Percentiles rank a stretch among this genome's conserved stretches.
Evolutionary conservation across 2,329 filamentous ascomycete genomes (phyloP).

Genomic region (Pyrenochaeta sp.): DNA sequence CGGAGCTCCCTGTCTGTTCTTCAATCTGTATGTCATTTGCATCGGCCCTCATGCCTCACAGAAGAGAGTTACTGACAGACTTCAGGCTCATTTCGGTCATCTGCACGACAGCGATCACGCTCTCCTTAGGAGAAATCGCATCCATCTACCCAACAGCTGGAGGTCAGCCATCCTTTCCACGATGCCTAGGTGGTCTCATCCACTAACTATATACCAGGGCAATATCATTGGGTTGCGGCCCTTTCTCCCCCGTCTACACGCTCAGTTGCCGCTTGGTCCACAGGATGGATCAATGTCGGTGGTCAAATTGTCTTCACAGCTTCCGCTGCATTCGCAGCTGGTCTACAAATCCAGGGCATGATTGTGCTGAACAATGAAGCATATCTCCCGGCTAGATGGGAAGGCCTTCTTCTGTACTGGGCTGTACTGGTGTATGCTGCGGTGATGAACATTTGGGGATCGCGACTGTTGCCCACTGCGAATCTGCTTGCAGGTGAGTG

Average conservation of each 20-base stretch:
- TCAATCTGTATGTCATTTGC: constrained; percentile 49
- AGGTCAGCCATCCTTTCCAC: constrained; percentile 58
- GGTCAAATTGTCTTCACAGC: constrained; percentile 58
- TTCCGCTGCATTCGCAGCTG: constrained; percentile 58
- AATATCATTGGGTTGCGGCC: constrained; percentile 58
- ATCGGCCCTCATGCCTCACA: neutral
- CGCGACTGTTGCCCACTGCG: constrained; percentile 47
- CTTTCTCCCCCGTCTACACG: constrained; percentile 47
- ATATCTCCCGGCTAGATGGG: constrained; percentile 55
- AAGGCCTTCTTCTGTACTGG: constrained; percentile 60
- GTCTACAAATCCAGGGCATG: constrained; percentile 55
- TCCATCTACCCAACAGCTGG: constrained; percentile 77
- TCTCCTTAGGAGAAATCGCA: constrained; percentile 74
- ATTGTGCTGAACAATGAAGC: constrained; percentile 54
- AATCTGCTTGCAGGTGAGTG: constrained; percentile 41
- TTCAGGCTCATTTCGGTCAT: constrained; percentile 54
- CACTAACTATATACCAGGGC: constrained; percentile 37
- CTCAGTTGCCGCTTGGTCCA: constrained; percentile 51
- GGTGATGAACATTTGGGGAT: constrained; percentile 55
- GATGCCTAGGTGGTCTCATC: neutral
- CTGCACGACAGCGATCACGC: constrained; percentile 71
- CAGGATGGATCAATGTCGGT: constrained; percentile 56
- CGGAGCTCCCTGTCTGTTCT: constrained; percentile 58
- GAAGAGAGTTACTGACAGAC: neutral
- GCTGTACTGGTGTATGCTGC: constrained; percentile 51